Percentiles rank a stretch among this genome's conserved stretches.
phyloP scores from a whole-genome alignment of 2,329 filamentous ascomycete genomes.

The Epichloe sp. region DNA sequence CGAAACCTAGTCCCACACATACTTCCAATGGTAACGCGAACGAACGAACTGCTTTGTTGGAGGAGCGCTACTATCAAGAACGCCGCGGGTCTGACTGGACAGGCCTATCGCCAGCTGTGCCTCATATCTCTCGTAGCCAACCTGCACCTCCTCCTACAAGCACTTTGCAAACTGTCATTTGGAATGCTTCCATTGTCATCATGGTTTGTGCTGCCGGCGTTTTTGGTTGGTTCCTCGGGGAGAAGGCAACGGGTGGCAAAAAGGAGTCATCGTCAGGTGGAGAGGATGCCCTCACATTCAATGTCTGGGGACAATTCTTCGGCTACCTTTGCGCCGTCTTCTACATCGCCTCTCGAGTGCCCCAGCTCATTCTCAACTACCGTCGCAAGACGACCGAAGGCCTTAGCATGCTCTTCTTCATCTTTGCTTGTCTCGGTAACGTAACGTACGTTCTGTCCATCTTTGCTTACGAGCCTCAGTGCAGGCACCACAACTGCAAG shows the following conservation, averaged over 20 bases:
- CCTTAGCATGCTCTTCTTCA: slow-evolving; percentile 85
- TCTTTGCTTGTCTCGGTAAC: slow-evolving; percentile 93
- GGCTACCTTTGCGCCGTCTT: slow-evolving; percentile 83
- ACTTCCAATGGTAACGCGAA: slow-evolving; percentile 23
- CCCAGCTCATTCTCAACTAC: slow-evolving; percentile 86
- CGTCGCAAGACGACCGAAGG: slow-evolving; percentile 87
- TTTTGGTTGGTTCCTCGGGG: slow-evolving; percentile 67
- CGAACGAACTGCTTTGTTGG: slow-evolving; percentile 40
- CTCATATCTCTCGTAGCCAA: slow-evolving; percentile 45
- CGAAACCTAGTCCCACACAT: slow-evolving; percentile 24
- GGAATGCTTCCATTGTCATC: slow-evolving; percentile 63
- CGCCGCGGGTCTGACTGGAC: slow-evolving; percentile 44
- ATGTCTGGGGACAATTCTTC: slow-evolving; percentile 72
- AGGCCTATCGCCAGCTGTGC: slow-evolving; percentile 68
- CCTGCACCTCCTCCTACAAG: slow-evolving; percentile 35
- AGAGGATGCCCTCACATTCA: slow-evolving; percentile 49
- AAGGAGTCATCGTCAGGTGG: slow-evolving; percentile 25
- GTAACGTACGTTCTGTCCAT: slow-evolving; percentile 88
- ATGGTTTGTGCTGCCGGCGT: slow-evolving; percentile 77
- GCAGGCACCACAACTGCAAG: slow-evolving; percentile 40
- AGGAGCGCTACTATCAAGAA: slow-evolving; percentile 29
- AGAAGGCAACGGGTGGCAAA: slow-evolving; percentile 25
- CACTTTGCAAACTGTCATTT: slow-evolving; percentile 44
- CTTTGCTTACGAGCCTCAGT: slow-evolving; percentile 73
- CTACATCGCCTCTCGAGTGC: slow-evolving; percentile 80